Evolutionary conservation across 2,329 filamentous ascomycete species (phyloP).

Genomic region (Xylaria hypoxylon): DNA sequence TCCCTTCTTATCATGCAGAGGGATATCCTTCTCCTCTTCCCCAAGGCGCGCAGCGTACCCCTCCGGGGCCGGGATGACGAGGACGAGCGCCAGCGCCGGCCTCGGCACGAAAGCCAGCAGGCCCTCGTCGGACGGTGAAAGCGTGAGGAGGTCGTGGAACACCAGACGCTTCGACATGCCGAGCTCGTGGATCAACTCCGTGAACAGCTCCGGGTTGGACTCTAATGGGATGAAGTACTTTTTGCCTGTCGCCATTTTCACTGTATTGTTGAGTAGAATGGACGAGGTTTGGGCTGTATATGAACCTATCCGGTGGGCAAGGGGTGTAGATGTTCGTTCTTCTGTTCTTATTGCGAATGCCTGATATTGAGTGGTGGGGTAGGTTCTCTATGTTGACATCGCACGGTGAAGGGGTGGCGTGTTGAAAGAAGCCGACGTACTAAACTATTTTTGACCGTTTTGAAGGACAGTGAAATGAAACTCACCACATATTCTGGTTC

Average conservation of each 20-base stretch:
- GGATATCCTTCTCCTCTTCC: constrained; percentile 69
- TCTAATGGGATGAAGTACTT: constrained; percentile 40
- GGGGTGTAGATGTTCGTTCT: not conserved
- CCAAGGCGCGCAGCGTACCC: constrained; percentile 78
- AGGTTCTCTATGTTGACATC: not conserved
- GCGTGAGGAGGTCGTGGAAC: constrained; percentile 39
- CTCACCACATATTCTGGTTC: too few relatives aligned
- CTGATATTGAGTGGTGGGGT: not conserved
- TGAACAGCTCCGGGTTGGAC: constrained; percentile 40
- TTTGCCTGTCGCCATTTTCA: constrained; percentile 19
- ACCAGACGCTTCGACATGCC: constrained; percentile 33
- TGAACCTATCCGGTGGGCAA: not conserved
- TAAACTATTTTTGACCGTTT: not conserved
- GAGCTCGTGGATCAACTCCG: constrained; percentile 36
- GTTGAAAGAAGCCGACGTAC: not conserved
- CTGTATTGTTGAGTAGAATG: not conserved
- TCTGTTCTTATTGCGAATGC: not conserved
- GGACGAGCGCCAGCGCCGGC: constrained; percentile 77
- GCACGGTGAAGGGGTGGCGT: not conserved
- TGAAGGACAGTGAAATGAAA: not conserved
- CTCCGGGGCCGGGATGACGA: constrained; percentile 87
- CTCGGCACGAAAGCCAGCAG: constrained; percentile 33
- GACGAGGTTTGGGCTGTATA: not conserved
- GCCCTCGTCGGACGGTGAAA: constrained; percentile 28
- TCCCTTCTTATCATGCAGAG: constrained; percentile 65